These are phyloP conservation scores for Gentiana macrophylla DNA, from an alignment of 257 asterid species.

Conservation along the genomic window DNA sequence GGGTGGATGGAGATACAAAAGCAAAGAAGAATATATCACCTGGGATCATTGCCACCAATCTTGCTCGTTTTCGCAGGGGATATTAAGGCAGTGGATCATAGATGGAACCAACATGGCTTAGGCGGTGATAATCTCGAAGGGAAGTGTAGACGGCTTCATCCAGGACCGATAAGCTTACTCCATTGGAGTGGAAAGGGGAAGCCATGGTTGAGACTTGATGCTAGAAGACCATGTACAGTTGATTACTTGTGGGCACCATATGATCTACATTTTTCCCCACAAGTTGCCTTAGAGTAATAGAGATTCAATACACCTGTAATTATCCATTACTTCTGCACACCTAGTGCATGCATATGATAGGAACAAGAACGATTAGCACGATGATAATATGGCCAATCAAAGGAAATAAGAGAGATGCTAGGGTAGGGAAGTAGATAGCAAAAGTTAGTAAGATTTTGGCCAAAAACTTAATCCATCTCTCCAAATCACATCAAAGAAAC, in stretches of 20 bases:
- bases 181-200: slow-evolving; percentile 96
- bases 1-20: slow-evolving; percentile 81
- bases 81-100: slow-evolving; percentile 51
- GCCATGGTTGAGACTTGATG: slow-evolving; percentile 79
- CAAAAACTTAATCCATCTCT: too few species aligned
- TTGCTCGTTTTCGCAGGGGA: slow-evolving; percentile 70
- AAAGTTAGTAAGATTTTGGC: too few species aligned
- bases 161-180: slow-evolving; percentile 82
- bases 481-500: too few species aligned
- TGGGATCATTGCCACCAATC: slow-evolving; percentile 72
- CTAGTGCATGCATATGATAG: not conserved
- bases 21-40: slow-evolving; percentile 48
- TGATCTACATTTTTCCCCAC: slow-evolving; percentile 51
- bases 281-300: slow-evolving; percentile 53
- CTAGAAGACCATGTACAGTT: slow-evolving; percentile 62
- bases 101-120: slow-evolving; percentile 85
- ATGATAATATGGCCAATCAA: not conserved
- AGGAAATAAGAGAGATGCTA: not conserved
- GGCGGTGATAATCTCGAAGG: slow-evolving; percentile 87
- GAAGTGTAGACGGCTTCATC: slow-evolving; percentile 66
- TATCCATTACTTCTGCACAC: not conserved
- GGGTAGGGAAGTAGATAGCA: too few species aligned
- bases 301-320: not conserved
- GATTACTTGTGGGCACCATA: slow-evolving; percentile 81
- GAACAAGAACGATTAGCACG: too few species aligned